These are phyloP conservation scores for Ganoderma boninense DNA, from an alignment of 1,284 basidiomycete genomes.

Conservation along the genomic window DNA sequence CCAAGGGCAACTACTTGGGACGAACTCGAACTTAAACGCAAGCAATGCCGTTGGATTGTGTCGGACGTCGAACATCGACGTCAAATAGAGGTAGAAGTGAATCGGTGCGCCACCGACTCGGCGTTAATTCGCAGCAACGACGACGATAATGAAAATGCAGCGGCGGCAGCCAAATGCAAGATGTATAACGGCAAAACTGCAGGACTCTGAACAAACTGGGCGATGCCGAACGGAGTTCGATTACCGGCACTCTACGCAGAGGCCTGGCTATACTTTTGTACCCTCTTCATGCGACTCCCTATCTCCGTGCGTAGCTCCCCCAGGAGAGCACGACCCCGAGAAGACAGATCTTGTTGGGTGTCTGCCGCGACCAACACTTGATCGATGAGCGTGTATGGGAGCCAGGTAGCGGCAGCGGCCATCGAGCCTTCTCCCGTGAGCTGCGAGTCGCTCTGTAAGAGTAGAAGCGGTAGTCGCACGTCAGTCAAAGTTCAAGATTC, in stretches of 20 bases:
- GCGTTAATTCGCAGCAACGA: neutral
- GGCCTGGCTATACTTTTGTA: constrained; percentile 63
- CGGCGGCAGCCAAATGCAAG: neutral
- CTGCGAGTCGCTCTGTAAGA: constrained; percentile 61
- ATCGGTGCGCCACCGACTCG: neutral
- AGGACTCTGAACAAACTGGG: neutral
- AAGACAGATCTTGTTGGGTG: constrained; percentile 57
- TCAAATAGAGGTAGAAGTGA: neutral
- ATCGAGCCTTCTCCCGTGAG: constrained; percentile 64
- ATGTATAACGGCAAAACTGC: neutral
- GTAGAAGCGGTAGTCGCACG: neutral
- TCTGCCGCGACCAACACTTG: constrained; percentile 80
- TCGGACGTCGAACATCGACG: neutral
- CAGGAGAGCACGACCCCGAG: constrained; percentile 50
- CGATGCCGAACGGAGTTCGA: neutral
- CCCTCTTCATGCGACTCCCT: constrained; percentile 64
- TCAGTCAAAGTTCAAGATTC: constrained; percentile 15
- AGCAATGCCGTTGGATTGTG: neutral
- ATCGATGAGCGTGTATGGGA: constrained; percentile 89
- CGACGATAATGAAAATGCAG: neutral
- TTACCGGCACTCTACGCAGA: neutral
- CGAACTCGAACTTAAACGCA: neutral
- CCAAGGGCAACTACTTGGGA: neutral
- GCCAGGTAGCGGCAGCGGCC: constrained; percentile 71
- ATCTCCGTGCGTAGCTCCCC: constrained; percentile 65